phyloP scores from a whole-genome alignment of 2,329 filamentous ascomycete genomes.

The Lachnellula arida region DNA sequence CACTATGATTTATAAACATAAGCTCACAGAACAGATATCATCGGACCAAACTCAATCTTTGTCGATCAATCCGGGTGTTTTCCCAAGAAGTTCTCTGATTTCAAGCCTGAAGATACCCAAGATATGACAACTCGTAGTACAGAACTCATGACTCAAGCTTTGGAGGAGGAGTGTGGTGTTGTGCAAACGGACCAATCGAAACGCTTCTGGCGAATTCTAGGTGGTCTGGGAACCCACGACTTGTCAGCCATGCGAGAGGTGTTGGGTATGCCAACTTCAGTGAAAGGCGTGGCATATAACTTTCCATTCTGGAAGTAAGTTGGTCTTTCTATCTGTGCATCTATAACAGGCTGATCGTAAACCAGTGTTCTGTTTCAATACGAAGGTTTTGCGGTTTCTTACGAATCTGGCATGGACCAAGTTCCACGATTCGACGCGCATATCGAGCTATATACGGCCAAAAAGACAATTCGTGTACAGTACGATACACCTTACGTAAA shows the following conservation, averaged over 20 bases:
- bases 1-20: too few species aligned
- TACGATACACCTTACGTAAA: constrained; percentile 57
- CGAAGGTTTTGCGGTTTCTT: constrained; percentile 45
- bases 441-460: constrained; percentile 46
- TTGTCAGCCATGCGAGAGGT: constrained; percentile 50
- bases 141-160: constrained; percentile 9
- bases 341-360: background rate
- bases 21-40: constrained; percentile 32
- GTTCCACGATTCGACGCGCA: constrained; percentile 51
- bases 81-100: constrained; percentile 40
- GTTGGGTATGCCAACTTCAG: constrained; percentile 42
- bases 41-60: constrained; percentile 49
- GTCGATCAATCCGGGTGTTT: constrained; percentile 46
- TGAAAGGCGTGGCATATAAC: constrained; percentile 41
- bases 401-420: constrained; percentile 51
- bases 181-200: constrained; percentile 1
- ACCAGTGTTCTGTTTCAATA: background rate
- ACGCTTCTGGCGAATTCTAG: constrained; percentile 39
- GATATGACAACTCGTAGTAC: constrained; percentile 22
- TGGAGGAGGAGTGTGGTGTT: constrained; percentile 1
- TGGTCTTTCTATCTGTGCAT: too few species aligned
- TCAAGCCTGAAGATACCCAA: constrained; percentile 25
- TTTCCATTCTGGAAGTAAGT: constrained; percentile 34
- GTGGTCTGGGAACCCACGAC: constrained; percentile 49
- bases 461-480: constrained; percentile 49